Conservation (phyloP, 2,329 filamentous ascomycete species). For the Penicillium sp. region DNA sequence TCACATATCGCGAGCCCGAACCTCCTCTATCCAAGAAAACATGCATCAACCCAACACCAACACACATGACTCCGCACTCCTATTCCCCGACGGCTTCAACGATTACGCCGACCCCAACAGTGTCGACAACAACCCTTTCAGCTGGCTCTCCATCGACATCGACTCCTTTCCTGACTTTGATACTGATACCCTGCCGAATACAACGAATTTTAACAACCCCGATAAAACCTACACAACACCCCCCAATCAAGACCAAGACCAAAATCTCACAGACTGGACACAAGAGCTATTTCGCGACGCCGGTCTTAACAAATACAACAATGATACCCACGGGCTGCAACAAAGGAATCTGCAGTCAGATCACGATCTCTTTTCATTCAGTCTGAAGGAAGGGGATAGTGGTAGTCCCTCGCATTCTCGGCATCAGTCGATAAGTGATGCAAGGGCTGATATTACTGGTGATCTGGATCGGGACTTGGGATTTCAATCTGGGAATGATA, state of each 20-base stretch:
- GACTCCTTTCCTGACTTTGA: conserved; percentile 23
- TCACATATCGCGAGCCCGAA: neutral
- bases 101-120: conserved; percentile 16
- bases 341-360: neutral
- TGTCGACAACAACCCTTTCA: conserved; percentile 18
- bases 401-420: neutral
- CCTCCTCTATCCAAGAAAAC: neutral
- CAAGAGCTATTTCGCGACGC: conserved; percentile 29
- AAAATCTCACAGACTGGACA: conserved; percentile 31
- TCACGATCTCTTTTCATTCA: conserved; percentile 23
- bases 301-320: conserved; percentile 13
- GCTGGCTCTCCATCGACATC: conserved; percentile 27
- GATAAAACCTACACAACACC: conserved; percentile 4
- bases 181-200: conserved; percentile 5
- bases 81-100: conserved; percentile 27
- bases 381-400: conserved; percentile 15
- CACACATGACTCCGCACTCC: conserved; percentile 1
- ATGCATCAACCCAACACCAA: conserved; percentile 4
- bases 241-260: conserved; percentile 18
- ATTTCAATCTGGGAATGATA: conserved; percentile 31
- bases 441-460: conserved; percentile 31
- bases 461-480: conserved; percentile 40
- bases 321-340: conserved; percentile 6
- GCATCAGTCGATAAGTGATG: conserved; percentile 13
- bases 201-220: neutral